phyloP scores from a whole-genome alignment of 140 eudicot species.

The Bidens hawaiensis region DNA sequence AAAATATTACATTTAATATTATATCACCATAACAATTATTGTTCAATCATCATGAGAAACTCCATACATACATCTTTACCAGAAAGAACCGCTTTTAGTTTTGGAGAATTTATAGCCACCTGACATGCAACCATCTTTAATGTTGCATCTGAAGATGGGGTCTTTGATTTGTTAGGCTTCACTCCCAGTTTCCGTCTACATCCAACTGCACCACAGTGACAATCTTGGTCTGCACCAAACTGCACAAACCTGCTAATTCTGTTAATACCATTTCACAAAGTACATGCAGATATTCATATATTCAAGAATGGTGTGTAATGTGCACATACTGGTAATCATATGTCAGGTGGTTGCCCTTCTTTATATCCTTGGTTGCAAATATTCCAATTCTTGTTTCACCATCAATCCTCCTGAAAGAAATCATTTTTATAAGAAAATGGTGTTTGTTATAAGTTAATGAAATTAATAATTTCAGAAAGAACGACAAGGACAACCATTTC shows the following conservation, averaged over 20 bases:
- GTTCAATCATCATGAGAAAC: conserved; percentile 19
- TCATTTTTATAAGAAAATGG: conserved; percentile 9
- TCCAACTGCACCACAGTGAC: conserved; percentile 88
- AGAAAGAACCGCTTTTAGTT: conserved; percentile 47
- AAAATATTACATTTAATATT: background rate
- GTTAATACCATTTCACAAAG: conserved; percentile 12
- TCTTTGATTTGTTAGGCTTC: conserved; percentile 70
- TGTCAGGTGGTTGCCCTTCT: conserved; percentile 84
- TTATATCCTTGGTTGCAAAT: conserved; percentile 83
- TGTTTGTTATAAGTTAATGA: background rate
- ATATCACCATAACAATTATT: conserved; percentile 24
- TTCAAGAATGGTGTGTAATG: conserved; percentile 3
- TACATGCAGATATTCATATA: background rate
- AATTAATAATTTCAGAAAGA: conserved; percentile 23
- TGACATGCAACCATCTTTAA: conserved; percentile 70
- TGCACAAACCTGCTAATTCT: conserved; percentile 93
- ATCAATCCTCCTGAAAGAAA: conserved; percentile 68
- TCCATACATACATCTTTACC: conserved; percentile 46
- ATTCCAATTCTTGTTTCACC: conserved; percentile 98
- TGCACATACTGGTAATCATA: conserved; percentile 90
- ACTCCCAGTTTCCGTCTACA: conserved; percentile 93
- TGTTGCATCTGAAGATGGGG: conserved; percentile 77
- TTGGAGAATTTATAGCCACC: conserved; percentile 68
- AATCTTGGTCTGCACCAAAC: conserved; percentile 99
- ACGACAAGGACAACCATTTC: conserved; percentile 60